Conservation (phyloP, 1,139 yeast species). For the Spathaspora sp. region DNA sequence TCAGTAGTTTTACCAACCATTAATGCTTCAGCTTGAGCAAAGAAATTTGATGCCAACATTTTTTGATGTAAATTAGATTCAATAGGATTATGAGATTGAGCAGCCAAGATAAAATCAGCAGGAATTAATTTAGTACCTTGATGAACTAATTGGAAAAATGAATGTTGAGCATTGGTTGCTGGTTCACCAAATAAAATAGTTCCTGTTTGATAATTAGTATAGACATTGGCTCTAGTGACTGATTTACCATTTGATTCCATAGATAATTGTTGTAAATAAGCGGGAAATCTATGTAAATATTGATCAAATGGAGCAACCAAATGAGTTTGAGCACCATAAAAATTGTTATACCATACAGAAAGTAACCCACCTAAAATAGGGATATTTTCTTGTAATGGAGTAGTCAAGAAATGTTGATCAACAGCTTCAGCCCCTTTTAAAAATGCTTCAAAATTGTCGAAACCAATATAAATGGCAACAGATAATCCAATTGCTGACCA, state of each 20-base stretch:
- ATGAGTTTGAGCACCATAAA: slow-evolving; percentile 97
- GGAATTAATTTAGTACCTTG: slow-evolving; percentile 98
- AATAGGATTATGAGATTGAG: slow-evolving; percentile 97
- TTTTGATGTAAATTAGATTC: slow-evolving; percentile 91
- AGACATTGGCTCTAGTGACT: slow-evolving; percentile 86
- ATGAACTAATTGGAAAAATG: slow-evolving; percentile 98
- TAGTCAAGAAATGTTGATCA: slow-evolving; percentile 80
- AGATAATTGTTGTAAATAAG: slow-evolving; percentile 95
- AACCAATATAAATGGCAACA: slow-evolving; percentile 92
- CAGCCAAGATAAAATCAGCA: slow-evolving; percentile 93
- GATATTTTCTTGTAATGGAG: slow-evolving; percentile 88
- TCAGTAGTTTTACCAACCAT: slow-evolving; percentile 92
- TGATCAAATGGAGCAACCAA: slow-evolving; percentile 98
- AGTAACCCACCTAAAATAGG: slow-evolving; percentile 91
- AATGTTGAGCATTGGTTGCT: slow-evolving; percentile 98
- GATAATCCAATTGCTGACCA: slow-evolving; percentile 99
- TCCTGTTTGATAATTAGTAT: slow-evolving; percentile 94
- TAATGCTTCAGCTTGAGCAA: slow-evolving; percentile 97
- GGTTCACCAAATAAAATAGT: slow-evolving; percentile 97
- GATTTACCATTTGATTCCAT: slow-evolving; percentile 99
- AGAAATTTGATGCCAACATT: slow-evolving; percentile 97
- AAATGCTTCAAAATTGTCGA: slow-evolving; percentile 86
- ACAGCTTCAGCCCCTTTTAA: slow-evolving; percentile 97
- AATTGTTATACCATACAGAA: slow-evolving; percentile 97
- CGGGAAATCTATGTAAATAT: slow-evolving; percentile 98